phyloP scores from a whole-genome alignment of 2,329 filamentous ascomycete species.

The Penicillium decumbens region DNA sequence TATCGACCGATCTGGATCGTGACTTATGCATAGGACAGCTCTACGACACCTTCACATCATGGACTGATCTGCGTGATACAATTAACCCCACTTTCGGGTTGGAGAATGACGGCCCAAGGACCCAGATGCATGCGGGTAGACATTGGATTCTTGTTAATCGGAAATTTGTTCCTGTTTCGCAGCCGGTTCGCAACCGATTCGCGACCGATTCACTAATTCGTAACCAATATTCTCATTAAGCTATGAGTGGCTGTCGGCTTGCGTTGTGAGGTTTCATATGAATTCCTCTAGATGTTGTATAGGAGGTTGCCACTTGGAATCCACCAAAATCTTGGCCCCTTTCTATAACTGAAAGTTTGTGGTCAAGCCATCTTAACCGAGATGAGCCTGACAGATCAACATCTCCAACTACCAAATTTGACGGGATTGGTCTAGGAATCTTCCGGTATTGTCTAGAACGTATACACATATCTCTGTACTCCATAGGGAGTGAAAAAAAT shows the following conservation, averaged over 20 bases:
- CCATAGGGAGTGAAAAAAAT: conserved; percentile 12
- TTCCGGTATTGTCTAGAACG: conserved; percentile 7
- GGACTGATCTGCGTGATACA: neutral
- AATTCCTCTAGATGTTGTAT: neutral
- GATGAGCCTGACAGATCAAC: conserved; percentile 16
- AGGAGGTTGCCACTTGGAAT: conserved; percentile 12
- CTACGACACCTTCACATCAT: neutral
- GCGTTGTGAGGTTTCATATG: conserved; percentile 6
- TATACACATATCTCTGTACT: conserved; percentile 1
- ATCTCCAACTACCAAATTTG: conserved; percentile 12
- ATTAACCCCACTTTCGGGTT: neutral
- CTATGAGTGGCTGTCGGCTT: neutral
- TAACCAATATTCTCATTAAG: neutral
- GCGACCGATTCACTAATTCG: too few species aligned
- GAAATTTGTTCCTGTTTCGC: neutral
- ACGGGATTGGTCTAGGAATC: conserved; percentile 8
- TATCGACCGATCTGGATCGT: neutral
- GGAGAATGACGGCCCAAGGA: conserved; percentile 1
- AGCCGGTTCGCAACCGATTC: neutral
- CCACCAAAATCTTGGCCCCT: conserved; percentile 8
- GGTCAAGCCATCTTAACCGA: conserved; percentile 24
- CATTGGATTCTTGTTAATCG: neutral
- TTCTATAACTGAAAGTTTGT: conserved; percentile 9
- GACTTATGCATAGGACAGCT: neutral
- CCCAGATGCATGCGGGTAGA: conserved; percentile 7